These are phyloP conservation scores for Thraustochytrium striatum DNA, from an alignment of 352 stramenopile species.

Conservation along the genomic window DNA sequence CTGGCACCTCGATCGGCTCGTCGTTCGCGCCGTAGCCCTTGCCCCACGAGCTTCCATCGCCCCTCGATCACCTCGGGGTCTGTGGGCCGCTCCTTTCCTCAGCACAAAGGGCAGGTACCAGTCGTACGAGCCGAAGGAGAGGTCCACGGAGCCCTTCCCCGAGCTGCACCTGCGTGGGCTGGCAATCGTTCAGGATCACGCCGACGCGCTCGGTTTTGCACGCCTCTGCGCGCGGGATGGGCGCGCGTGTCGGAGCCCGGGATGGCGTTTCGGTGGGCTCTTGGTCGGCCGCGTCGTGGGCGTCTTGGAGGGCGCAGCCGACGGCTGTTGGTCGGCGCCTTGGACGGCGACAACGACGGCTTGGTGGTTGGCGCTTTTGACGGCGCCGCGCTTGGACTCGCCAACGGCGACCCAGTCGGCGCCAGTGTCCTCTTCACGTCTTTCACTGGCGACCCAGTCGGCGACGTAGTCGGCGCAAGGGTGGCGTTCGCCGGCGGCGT, in stretches of 20 bases:
- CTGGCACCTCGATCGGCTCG: background rate
- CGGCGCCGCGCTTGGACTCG: no score
- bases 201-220: slow-evolving; percentile 13
- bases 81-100: background rate
- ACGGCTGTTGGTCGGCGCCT: background rate
- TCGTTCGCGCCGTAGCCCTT: slow-evolving; percentile 36
- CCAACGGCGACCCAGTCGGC: no score
- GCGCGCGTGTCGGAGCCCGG: background rate
- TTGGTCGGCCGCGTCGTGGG: background rate
- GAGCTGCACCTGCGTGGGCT: background rate
- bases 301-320: background rate
- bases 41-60: slow-evolving; percentile 3
- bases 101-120: background rate
- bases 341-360: background rate
- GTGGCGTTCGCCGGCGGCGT: no score
- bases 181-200: slow-evolving; percentile 15
- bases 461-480: no score
- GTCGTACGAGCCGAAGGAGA: background rate
- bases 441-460: no score
- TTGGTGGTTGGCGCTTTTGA: background rate
- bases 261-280: background rate
- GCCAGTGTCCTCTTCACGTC: no score
- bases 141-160: background rate
- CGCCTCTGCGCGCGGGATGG: background rate
- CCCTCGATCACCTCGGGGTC: background rate